Base-by-base conservation (phyloP, 108 stramenopile species). In the Nitzschia sp. region DNA sequence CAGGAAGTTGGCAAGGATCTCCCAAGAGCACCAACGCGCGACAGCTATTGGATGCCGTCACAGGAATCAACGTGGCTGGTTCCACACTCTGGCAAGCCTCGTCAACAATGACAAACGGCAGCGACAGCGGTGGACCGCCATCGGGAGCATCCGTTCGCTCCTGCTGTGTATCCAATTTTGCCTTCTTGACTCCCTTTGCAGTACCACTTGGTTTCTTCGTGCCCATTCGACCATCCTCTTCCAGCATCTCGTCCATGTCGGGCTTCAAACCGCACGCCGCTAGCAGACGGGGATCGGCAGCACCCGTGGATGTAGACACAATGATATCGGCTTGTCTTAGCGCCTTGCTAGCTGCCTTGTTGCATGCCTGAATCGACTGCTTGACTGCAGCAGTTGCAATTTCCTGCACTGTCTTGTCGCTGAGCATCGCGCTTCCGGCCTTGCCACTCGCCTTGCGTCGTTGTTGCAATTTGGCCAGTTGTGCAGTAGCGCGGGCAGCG, bases 321-420 rank as follows among this genome's bases (percentile, higher is more conserved):
- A 99, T 96, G 17, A 98, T 91, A 72, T 99, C 98, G 9, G 97
- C 97, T 11, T 95, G 95, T 33, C 95, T 86, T 30, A 99, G 68
- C n/a, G 97, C 92, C 59, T 78, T 84, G 6, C 87, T 81, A 1
- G 90, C 90, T 34, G 92, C 92, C 24, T 86, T 78, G 64, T 92
- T 90, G 70, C 89, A 85, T 23, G 89, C 86, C 67, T 80, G 62
- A 64, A 91, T 90, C 18, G 91, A 87, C 4, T 69, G 81, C 64
- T 91, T 92, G 13, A 95, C 94, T 21, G 94, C 91, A 54, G 78
- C 70, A 17, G 94, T 95, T 9, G 90, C 91, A n/a, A 82, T 76
- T 18, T 91, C 90, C 32, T 87, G 72, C 46, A 80, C 81, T 3
- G 74, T 66, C 26, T 83, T 72, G 46, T 87, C 88, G 46, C 71